Evolutionary conservation across 768 basidiomycete species (phyloP), one percentile per base, ranked within the genome.

Genomic region (Mycena latifolia): DNA sequence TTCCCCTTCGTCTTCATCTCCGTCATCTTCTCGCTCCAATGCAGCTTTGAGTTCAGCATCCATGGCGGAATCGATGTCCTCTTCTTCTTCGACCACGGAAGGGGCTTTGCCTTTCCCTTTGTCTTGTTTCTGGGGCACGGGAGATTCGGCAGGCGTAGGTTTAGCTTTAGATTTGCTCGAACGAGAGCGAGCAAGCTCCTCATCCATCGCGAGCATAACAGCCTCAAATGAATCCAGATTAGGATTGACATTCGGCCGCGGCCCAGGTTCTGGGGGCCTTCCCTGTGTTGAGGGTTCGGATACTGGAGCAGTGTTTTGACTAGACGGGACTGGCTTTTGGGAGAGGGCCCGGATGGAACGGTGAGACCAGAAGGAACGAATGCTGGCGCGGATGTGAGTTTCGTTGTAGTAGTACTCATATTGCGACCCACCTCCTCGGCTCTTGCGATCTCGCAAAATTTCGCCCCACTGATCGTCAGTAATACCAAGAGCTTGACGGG

Each of bases 201-300:
- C 86, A 71, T 99, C 98, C 91, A 99, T 94, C 3, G 95, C 95
- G 73, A 88, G 86, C 98, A 99, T 99, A 33, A 99, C 94, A 1
- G 92, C 88, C 74, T 99, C 98, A 68, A 99, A 99, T 0, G 95
- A 96, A 75, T 96, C 87, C 24, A 99, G 83, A 51, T 90, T 88
- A 5, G 89, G 86, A 75, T 95, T 92, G 9, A 78, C 75, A 57
- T 79, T 82, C 15, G 82, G 81, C 22, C 78, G 79, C 18, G 80
- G 77, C 4, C 78, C 81, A 33, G 79, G 68, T n/a, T 65, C 69
- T 20, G 81, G 72, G 22, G 69, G 57, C 17, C 72, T 65, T 52
- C 69, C 62, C 48, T 65, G 62, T 24, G 59, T 37, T 29, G 67
- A 60, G 15, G 47, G 15, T 50, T 59, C 27, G 17, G 59, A 17